Conservation (phyloP, 257 asterid genomes). For the Linderniella brevidens region DNA sequence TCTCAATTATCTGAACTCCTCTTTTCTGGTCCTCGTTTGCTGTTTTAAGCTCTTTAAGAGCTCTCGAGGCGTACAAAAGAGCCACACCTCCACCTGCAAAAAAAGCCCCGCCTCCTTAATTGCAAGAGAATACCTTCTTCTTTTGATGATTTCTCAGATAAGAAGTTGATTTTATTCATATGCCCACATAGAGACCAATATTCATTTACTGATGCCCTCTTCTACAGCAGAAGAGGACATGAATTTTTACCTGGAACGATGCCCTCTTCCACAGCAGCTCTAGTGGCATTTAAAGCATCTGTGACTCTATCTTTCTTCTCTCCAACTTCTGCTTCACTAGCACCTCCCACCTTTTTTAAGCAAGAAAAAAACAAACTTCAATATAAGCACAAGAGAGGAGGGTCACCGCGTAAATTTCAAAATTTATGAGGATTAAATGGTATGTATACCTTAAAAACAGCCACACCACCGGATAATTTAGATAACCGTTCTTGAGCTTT, state of each 20-base stretch:
- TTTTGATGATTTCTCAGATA: too few relatives aligned
- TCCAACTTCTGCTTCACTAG: constrained; percentile 88
- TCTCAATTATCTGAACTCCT: constrained; percentile 87
- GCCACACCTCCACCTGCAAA: constrained; percentile 79
- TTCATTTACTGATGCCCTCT: too few relatives aligned
- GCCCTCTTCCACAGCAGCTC: constrained; percentile 99
- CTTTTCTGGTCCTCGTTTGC: constrained; percentile 87
- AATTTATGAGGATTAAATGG: too few relatives aligned
- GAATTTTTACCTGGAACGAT: constrained; percentile 52
- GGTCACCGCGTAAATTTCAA: too few relatives aligned
- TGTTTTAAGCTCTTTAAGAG: constrained; percentile 47
- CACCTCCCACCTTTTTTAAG: constrained; percentile 72
- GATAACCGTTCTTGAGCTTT: constrained; percentile 89
- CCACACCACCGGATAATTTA: constrained; percentile 94
- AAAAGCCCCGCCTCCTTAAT: background rate
- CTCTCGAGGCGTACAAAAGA: constrained; percentile 67
- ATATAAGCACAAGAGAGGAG: too few relatives aligned
- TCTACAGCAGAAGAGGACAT: too few relatives aligned
- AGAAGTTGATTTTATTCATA: background rate
- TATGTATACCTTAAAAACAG: constrained; percentile 72
- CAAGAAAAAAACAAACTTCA: background rate
- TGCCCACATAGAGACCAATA: background rate
- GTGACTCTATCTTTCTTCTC: constrained; percentile 94
- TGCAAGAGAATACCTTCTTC: background rate
- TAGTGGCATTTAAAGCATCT: constrained; percentile 90